Evolutionary conservation across 352 stramenopile genomes (phyloP), one percentile per base, ranked within the genome.

Genomic region (Saprolegnia diclina): DNA sequence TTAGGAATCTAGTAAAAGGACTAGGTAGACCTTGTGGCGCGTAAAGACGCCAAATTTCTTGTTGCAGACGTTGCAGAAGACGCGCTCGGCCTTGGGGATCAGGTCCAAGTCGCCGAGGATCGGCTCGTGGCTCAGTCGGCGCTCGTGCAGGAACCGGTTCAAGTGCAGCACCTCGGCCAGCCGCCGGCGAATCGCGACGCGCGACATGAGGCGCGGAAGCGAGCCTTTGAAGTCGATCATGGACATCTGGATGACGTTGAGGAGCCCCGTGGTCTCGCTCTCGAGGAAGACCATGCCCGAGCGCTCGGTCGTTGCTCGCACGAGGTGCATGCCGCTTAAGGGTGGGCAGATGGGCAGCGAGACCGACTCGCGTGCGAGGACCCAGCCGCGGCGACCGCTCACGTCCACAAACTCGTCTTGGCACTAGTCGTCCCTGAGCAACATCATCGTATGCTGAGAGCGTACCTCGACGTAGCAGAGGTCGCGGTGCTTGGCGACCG

Each of bases 341-440:
- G 92, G 83, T 56, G 92, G 81, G 67, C 79, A 89, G 7, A 82
- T 83, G 0, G 83, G 83, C 18, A 95, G 52, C 64, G 91, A 90
- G 71, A 95, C 92, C 22, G 82, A 91, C 66, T 95, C 85, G 57
- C 90, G 74, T n/a, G 83, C 86, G 10, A 93, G 57, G 16, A 95
- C 83, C 87, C 87, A 95, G 6, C 87, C 87, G 67, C 89, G 89
- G 65, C 85, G 81, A 29, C 87, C 85, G 37, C 72, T 77, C 9
- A 26, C 46, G 73, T 95, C 87, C 4, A 89, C 85, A 56, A 95
- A 95, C 76, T 91, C 87, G 74, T 95, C 84, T 57, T 95, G 87
- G 67, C 83, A 93, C 77, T 95, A 86, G 21, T 90, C 67, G 64
- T 79, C 90, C 71, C 81, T 90, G 65, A 89, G 91, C 68, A n/a